Evolutionary conservation across 306 rosid genomes (phyloP), one percentile per base, ranked within the genome.

Genomic region (Parietaria judaica): DNA sequence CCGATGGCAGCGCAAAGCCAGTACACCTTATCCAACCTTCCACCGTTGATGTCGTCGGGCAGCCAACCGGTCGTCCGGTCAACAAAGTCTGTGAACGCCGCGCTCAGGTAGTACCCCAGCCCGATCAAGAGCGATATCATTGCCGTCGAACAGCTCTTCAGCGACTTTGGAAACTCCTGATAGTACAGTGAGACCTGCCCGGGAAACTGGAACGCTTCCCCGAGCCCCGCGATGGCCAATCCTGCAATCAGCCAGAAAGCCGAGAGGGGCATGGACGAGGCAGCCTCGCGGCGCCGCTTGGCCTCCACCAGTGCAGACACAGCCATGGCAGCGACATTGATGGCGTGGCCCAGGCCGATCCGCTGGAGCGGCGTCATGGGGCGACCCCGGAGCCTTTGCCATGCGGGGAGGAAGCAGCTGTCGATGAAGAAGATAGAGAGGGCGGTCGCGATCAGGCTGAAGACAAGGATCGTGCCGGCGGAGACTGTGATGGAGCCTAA

Each of bases 71-170:
- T 74, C 4, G 11, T 46, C 38, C 41, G 51, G 15, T 59, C 44
- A 6, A 54, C 16, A 57, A 65, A 37, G 60, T 65, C 60, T 1
- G 54, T 74, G 10, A 64, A 10, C 7, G 63, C 67, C 3, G 74
- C 38, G 54, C 74, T 64, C 3, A 64, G 68, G 39, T 14, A 74
- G 11, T 23, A 54, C 14, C 79, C 71, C 4, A 69, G 64, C 54
- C 68, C 79, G n/a, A 74, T 49, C 60, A 65, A 14, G 17, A 74
- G 12, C 5, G 75, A 69, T 4, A 54, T 57, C 79, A 74, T 69
- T 4, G 71, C 75, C 3, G 75, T 74, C n/a, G 79, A 69, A 5
- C 74, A 69, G 54, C 74, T 65, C 55, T 65, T 69, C 48, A 74
- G 43, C 6, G 74, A 49, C 36, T 47, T 49, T 4, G 75, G 76